Evolutionary conservation across 2,329 filamentous ascomycete species (phyloP), one percentile per base, ranked within the genome.

Genomic region (Neofusicoccum laricinum): DNA sequence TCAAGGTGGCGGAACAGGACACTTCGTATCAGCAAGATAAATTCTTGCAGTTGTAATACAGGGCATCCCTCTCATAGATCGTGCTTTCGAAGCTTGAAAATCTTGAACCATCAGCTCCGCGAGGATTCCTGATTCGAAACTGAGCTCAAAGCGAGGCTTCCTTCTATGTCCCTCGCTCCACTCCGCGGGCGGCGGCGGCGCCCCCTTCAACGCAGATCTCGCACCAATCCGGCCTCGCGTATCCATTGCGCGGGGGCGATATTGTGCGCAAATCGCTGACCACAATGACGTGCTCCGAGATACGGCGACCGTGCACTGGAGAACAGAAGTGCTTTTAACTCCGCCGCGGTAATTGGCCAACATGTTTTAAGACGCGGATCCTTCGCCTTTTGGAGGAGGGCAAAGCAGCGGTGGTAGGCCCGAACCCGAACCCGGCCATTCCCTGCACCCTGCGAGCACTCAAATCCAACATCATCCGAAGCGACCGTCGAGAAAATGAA

Each of bases 221-320:
- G 30, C 45, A 17, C 32, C 58, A 21, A 49, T 49, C 25, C 32
- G 19, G 46, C 10, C 19, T 41, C 45, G 32, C 34, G 32, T 17
- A 32, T 30, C 30, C 38, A 43, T 43, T 34, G 45, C 40, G 46
- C 55, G 41, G n/a, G 2, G 7, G 15, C 5, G n/a, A 34, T 5
- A 15, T 36, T 50, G 43, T 50, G 43, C 30, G 30, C 45, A 40
- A 61, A 61, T 61, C 43, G 21, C 2, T 32, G 12, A 21, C 34
- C 8, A 14, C 19, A 12, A 61, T 61, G 58, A 50, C 58, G 58
- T 61, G 58, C 58, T 61, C 15, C 43, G 32, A 32, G 43, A 17
- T 40, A 14, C 15, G 14, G 34, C 17, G 10, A 30, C 58, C 58
- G 58, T 61, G 58, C 58, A 41, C 58, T 61, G 58, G 58, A 61